Evolutionary conservation across 2,329 filamentous ascomycete genomes (phyloP), one percentile per base, ranked within the genome.

Genomic region (Amauroascus verrucosus): DNA sequence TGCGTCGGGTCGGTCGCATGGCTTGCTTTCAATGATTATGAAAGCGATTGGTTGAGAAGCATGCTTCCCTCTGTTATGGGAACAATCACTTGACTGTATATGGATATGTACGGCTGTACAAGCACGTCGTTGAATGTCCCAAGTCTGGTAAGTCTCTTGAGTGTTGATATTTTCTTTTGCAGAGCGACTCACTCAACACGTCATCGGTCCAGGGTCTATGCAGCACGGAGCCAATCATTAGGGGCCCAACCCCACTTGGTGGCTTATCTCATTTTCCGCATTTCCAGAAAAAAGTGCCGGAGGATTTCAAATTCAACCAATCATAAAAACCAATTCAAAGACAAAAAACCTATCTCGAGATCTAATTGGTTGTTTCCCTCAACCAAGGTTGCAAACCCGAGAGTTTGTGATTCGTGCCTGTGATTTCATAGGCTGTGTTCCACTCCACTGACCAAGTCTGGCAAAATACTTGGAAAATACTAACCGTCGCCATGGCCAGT

Each of bases 181-280:
- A 22, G 8, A 13, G 18, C 11, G 7, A 24, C 14, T 24, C 18
- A 41, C 5, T 49, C 53, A 55, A 51, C 48, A 51, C 53, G 53
- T 55, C 53, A 55, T 55, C 47, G n/a, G 20, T 4, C 41, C 24
- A 30, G 35, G 37, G 35, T 41, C 22, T 16, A 3, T 16, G 32
- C 24, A 41, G 2, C 3, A 1, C 2, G 14, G 11, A 26, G 16
- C 38, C 49, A 46, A 52, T 52, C 28, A 52, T 1, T 2, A 22
- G n/a, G 1, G 5, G n/a, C 7, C 1, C 1, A 14, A 18, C 22
- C 45, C 52, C 45, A 35, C 45, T 35, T 54, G 16, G 18, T 20
- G 37, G 37, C 24, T 18, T 38, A 9, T n/a, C 7, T n/a, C 41
- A 44, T 28, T 24, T 43, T 43, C 20, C 38, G 38, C 38, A 26